Conservation (phyloP, 805 yeast genomes). For the Starmerella apis region DNA sequence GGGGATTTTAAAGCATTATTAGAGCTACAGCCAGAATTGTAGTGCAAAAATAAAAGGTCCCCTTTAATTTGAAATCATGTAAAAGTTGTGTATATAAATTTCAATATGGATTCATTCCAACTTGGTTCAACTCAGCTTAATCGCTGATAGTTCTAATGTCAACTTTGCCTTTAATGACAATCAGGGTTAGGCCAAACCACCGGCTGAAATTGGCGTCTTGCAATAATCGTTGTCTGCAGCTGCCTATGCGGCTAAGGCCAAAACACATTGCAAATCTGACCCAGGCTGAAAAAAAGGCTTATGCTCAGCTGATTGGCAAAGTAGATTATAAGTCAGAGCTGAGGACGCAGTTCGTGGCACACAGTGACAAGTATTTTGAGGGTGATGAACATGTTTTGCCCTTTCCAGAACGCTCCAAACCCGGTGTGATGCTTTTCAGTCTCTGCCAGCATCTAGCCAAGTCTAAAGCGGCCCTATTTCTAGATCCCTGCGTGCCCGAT, state of each 20-base stretch:
- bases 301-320: constrained; percentile 12
- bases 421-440: constrained; percentile 19
- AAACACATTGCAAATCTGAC: constrained; percentile 15
- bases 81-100: too few species aligned
- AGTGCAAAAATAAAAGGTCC: too few species aligned
- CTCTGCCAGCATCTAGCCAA: constrained; percentile 10
- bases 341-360: constrained; percentile 11
- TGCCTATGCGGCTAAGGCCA: constrained; percentile 15
- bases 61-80: too few species aligned
- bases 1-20: too few species aligned
- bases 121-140: too few species aligned
- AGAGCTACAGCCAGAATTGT: too few species aligned
- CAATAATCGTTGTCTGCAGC: not conserved
- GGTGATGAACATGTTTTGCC: constrained; percentile 24
- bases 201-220: not conserved
- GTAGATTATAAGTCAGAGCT: not conserved
- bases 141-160: too few species aligned
- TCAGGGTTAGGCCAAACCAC: not conserved
- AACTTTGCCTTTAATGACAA: not conserved
- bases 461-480: constrained; percentile 9
- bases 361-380: constrained; percentile 12
- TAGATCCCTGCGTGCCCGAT: constrained; percentile 4
- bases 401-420: constrained; percentile 21
- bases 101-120: too few species aligned
- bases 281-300: constrained; percentile 14